phyloP scores from a whole-genome alignment of 164 flowering plant species.

The Magnolia changhungtana region DNA sequence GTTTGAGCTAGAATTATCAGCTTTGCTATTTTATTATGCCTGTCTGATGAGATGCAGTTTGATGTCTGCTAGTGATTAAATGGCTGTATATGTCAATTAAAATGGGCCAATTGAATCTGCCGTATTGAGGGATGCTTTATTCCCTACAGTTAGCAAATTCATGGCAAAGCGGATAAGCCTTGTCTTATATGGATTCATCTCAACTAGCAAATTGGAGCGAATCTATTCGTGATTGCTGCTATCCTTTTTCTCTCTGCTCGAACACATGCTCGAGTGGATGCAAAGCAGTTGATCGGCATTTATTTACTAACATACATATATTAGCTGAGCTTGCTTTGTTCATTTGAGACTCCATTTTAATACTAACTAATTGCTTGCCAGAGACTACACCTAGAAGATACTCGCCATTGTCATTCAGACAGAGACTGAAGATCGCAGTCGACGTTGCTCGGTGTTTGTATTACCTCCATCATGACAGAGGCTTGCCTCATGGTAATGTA shows the following conservation, averaged over 20 bases:
- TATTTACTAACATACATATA: neutral
- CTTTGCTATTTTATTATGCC: too few relatives aligned
- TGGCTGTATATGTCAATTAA: too few relatives aligned
- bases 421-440: constrained; percentile 73
- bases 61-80: too few relatives aligned
- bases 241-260: neutral
- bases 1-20: too few relatives aligned
- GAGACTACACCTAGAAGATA: constrained; percentile 80
- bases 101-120: too few relatives aligned
- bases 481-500: constrained; percentile 84
- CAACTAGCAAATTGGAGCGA: neutral
- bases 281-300: neutral
- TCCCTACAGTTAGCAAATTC: too few relatives aligned
- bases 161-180: too few relatives aligned
- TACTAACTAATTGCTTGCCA: constrained; percentile 27
- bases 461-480: constrained; percentile 72
- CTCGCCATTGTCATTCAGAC: constrained; percentile 65
- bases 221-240: neutral
- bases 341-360: neutral
- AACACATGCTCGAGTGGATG: neutral
- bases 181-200: neutral
- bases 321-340: neutral
- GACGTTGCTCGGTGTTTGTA: constrained; percentile 72
- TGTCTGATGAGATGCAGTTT: too few relatives aligned
- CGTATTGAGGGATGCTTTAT: too few relatives aligned